Evolutionary conservation across 140 eudicot species (phyloP).

Genomic region (Flaveria floridana): DNA sequence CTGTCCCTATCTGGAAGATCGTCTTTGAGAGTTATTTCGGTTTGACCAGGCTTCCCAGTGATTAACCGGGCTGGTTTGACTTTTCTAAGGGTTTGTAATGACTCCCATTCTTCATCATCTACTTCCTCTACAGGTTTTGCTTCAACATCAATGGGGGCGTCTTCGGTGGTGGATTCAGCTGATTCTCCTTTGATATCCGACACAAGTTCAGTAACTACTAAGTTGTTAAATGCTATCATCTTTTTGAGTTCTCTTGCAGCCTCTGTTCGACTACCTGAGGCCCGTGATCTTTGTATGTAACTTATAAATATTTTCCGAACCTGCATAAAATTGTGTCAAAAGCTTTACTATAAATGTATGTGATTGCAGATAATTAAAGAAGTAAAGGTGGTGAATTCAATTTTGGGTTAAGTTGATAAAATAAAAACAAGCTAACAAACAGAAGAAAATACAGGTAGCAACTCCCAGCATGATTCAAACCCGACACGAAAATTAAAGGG

Average conservation of each 20-base stretch:
- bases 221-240: constrained; percentile 75
- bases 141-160: constrained; percentile 40
- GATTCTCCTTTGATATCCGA: constrained; percentile 93
- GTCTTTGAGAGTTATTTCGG: constrained; percentile 78
- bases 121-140: constrained; percentile 41
- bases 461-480: no score
- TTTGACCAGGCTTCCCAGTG: constrained; percentile 52
- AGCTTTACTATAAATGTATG: background rate
- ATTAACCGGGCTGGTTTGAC: constrained; percentile 44
- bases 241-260: constrained; percentile 77
- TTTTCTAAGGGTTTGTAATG: constrained; percentile 66
- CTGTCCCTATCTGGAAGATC: constrained; percentile 83
- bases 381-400: constrained; percentile 8
- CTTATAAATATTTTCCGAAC: constrained; percentile 69
- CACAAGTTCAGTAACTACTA: constrained; percentile 76
- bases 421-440: background rate
- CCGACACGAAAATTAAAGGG: background rate
- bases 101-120: constrained; percentile 68
- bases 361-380: background rate
- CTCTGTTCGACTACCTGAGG: constrained; percentile 58
- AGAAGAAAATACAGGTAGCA: background rate
- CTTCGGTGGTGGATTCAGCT: constrained; percentile 49
- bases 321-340: constrained; percentile 35
- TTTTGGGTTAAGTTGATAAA: background rate
- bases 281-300: constrained; percentile 70